Conservation (phyloP, 2,329 filamentous ascomycete species). For the Fusarium papillatum region DNA sequence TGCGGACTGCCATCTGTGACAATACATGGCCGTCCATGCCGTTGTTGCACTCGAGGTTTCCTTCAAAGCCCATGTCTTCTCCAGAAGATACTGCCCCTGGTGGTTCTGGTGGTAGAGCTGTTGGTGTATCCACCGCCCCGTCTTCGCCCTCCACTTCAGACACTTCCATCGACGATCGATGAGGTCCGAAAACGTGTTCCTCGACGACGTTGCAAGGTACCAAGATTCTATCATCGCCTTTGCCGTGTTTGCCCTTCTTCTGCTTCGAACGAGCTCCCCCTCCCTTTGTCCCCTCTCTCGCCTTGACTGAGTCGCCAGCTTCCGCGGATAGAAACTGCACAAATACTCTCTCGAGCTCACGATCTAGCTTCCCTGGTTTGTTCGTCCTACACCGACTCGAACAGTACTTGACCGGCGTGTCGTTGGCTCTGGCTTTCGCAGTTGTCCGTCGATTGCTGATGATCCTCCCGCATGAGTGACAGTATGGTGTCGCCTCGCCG, state of each 20-base stretch:
- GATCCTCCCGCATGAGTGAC: conserved; percentile 68
- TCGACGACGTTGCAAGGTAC: conserved; percentile 28
- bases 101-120: background rate
- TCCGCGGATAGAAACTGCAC: conserved; percentile 48
- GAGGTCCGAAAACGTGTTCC: conserved; percentile 25
- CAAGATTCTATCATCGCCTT: conserved; percentile 39
- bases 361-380: conserved; percentile 64
- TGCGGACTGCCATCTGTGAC: conserved; percentile 51
- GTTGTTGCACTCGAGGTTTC: background rate
- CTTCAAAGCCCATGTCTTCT: conserved; percentile 1
- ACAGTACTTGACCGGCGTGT: conserved; percentile 63
- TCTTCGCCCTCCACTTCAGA: background rate
- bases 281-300: conserved; percentile 52
- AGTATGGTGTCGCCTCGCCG: conserved; percentile 65
- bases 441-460: conserved; percentile 57
- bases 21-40: conserved; percentile 56
- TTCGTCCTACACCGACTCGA: conserved; percentile 65
- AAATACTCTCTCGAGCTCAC: conserved; percentile 65
- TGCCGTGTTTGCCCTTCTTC: conserved; percentile 55
- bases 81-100: background rate
- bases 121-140: background rate
- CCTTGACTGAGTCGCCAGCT: background rate
- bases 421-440: conserved; percentile 37
- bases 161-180: conserved; percentile 12
- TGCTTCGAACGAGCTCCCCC: conserved; percentile 52